Percentiles rank a stretch among this genome's conserved stretches.
Conservation (phyloP, 495 filamentous ascomycete genomes). For the Penicillium psychrofluorescens region DNA sequence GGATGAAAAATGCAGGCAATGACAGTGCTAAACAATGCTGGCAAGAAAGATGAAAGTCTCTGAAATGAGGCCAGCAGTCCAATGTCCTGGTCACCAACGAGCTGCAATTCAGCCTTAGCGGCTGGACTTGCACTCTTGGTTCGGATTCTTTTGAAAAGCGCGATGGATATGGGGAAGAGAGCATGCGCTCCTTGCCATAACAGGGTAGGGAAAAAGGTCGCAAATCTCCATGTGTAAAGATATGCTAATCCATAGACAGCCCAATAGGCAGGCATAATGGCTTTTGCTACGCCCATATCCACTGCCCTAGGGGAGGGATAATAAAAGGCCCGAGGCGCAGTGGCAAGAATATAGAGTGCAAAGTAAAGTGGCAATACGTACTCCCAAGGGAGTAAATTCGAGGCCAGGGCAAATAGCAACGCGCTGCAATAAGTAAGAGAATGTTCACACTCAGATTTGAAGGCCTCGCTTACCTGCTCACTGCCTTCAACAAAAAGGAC, state of each 20-base stretch:
- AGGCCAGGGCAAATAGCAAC: conserved; percentile 4
- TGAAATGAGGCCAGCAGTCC: too few species aligned
- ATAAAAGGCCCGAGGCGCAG: conserved; percentile 5
- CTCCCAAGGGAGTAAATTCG: conserved; percentile 5
- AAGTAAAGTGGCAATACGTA: conserved; percentile 8
- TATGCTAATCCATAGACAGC: neutral
- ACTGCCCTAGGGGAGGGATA: conserved; percentile 11
- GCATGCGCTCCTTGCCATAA: conserved; percentile 1
- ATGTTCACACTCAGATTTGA: neutral
- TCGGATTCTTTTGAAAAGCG: neutral
- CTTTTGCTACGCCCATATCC: conserved; percentile 1
- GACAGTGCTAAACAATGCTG: too few species aligned
- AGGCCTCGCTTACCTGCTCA: conserved; percentile 5
- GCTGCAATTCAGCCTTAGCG: too few species aligned
- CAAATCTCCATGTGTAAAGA: neutral
- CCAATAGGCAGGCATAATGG: conserved; percentile 1
- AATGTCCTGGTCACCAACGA: too few species aligned
- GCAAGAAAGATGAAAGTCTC: too few species aligned
- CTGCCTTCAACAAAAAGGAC: conserved; percentile 1
- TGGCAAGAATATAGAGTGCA: conserved; percentile 6
- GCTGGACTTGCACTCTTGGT: too few species aligned
- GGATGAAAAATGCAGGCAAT: too few species aligned
- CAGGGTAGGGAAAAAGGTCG: neutral
- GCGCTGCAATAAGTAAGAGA: conserved; percentile 1
- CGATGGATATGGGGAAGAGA: neutral